Conservation (phyloP, 441 rosid species). For the Adansonia grandidieri region DNA sequence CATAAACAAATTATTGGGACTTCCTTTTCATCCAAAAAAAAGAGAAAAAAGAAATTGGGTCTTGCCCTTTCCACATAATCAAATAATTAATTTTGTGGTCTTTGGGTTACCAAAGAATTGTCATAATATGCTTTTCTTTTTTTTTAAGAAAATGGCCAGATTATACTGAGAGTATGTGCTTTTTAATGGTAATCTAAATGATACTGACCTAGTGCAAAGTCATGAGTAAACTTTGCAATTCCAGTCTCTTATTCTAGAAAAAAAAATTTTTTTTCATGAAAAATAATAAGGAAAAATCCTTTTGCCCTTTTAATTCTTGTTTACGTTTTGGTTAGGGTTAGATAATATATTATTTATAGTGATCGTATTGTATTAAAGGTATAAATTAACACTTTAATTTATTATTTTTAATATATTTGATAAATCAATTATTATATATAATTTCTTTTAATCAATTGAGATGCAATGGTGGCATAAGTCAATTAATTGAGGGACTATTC, state of each 20-base stretch:
- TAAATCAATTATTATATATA: no score
- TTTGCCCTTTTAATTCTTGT: no score
- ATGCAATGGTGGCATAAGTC: no score
- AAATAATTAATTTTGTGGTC: not conserved
- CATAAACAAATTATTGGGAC: not conserved
- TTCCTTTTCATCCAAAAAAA: not conserved
- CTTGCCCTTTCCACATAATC: not conserved
- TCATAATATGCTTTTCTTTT: not conserved
- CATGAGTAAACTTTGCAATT: not conserved
- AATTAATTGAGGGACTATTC: no score
- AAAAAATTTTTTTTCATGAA: no score
- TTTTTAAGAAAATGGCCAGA: not conserved
- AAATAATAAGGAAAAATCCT: not conserved
- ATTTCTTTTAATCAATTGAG: no score
- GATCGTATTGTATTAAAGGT: no score
- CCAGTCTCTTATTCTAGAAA: not conserved
- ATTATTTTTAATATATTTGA: no score
- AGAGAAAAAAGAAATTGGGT: not conserved
- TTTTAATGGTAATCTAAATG: not conserved
- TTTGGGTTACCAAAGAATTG: not conserved
- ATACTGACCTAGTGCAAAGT: not conserved
- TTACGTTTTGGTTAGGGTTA: no score
- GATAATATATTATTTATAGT: no score
- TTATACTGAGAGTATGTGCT: not conserved
- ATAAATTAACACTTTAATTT: no score